Base-by-base conservation (phyloP, 1,139 yeast genomes). In the Arxiozyma slooffiae region DNA sequence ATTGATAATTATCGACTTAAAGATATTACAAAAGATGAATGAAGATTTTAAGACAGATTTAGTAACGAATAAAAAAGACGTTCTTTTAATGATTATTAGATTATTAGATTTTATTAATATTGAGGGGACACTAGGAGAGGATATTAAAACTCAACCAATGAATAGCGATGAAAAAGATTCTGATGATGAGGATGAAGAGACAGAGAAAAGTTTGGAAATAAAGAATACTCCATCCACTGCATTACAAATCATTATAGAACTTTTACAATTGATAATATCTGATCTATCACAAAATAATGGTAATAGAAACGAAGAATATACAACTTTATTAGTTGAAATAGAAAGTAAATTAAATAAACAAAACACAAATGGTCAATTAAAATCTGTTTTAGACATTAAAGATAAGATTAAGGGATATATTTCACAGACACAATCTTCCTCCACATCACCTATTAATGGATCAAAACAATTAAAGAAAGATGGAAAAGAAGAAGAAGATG, bases 1-100 rank as follows among this genome's bases (percentile, higher is more conserved):
- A 51, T 60, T 75, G 18, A 73, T 78, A 43, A 69, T 88, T 46
- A 70, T 80, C 7, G 83, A 85, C 61, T 71, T 86, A 53, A 78
- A 84, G 53, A 62, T 87, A 18, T 67, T 89, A 47, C 92, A 88
- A 59, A 69, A 71, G 20, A 67, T 87, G 43, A 79, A 82, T n/a
- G 76, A 75, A 17, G 73, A 73, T 30, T 83, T 84, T 57, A 82
- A 79, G 54, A 79, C 80, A 9, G 75, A 74, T 45, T 67, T 90
- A 39, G 76, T 87, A 11, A 77, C 76, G 38, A 78, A 84, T 3
- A 85, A 94, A 0, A 64, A 66, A 6, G 86, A 81, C 50, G 74
- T 84, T 54, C 68, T 86, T 26, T 70, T 69, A 18, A 74, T 86
- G 24, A 77, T n/a, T n/a, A n/a, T n/a, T n/a, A n/a, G n/a, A n/a